phyloP scores from a whole-genome alignment of 2,329 filamentous ascomycete species.

The Gnomoniopsis sp. region DNA sequence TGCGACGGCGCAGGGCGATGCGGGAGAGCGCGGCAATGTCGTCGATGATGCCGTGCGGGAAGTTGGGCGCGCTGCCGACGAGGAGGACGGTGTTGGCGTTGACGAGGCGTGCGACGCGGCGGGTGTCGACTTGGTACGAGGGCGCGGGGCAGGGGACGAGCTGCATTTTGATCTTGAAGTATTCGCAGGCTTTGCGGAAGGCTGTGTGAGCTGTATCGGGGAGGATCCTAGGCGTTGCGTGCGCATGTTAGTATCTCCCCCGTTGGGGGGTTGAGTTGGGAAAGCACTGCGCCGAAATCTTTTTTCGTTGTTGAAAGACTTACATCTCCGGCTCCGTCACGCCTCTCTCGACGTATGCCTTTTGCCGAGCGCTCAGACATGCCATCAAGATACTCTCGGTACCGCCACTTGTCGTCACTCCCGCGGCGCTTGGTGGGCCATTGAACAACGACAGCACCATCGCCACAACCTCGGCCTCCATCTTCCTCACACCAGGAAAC shows the following conservation, averaged over 20 bases:
- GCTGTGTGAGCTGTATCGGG: constrained; percentile 93
- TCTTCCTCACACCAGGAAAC: constrained; percentile 96
- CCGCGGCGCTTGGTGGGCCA: constrained; percentile 78
- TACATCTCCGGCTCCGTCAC: constrained; percentile 94
- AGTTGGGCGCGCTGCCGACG: constrained; percentile 94
- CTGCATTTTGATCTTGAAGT: constrained; percentile 96
- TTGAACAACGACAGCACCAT: constrained; percentile 93
- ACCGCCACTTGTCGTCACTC: constrained; percentile 87
- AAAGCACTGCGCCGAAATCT: too few species aligned
- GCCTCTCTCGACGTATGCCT: constrained; percentile 79
- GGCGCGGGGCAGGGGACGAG: constrained; percentile 84
- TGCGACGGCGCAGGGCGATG: constrained; percentile 72
- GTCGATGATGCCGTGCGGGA: constrained; percentile 96
- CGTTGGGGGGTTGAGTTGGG: neutral
- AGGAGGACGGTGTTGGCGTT: constrained; percentile 93
- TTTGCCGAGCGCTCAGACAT: constrained; percentile 84
- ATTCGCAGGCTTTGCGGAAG: constrained; percentile 90
- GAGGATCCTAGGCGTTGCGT: constrained; percentile 71
- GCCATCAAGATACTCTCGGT: constrained; percentile 98
- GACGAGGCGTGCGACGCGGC: constrained; percentile 76
- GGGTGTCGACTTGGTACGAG: constrained; percentile 76
- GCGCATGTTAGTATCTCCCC: constrained; percentile 15
- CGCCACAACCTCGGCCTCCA: constrained; percentile 96
- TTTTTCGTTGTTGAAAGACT: constrained; percentile 29
- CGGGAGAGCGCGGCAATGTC: constrained; percentile 84